Conservation (phyloP, 1,139 yeast species). For the Lodderomyces margitis region DNA sequence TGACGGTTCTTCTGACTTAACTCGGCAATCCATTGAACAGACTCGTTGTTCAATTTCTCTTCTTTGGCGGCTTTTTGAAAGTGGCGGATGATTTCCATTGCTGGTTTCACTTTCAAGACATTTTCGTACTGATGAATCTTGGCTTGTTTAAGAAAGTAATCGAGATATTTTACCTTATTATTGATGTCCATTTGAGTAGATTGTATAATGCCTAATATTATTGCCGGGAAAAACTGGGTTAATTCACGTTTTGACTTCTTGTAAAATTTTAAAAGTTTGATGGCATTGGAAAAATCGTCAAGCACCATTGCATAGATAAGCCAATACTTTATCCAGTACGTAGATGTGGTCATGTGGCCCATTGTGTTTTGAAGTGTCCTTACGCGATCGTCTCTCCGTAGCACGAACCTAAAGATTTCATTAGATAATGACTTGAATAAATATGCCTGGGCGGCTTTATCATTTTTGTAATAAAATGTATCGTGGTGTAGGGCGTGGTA, state of each 20-base stretch:
- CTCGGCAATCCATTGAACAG: conserved; percentile 15
- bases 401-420: conserved; percentile 23
- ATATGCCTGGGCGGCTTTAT: conserved; percentile 8
- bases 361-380: conserved; percentile 20
- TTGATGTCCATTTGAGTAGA: conserved; percentile 16
- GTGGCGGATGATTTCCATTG: conserved; percentile 15
- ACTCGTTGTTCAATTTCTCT: conserved; percentile 9
- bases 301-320: conserved; percentile 26
- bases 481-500: conserved; percentile 13
- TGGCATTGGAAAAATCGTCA: conserved; percentile 24
- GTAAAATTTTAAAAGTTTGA: conserved; percentile 23
- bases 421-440: conserved; percentile 12
- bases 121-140: conserved; percentile 21
- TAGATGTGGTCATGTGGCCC: conserved; percentile 16
- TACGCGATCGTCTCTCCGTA: conserved; percentile 13
- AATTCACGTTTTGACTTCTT: conserved; percentile 18
- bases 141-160: conserved; percentile 20
- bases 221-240: conserved; percentile 19
- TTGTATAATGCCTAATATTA: conserved; percentile 27
- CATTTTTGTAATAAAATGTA: conserved; percentile 14
- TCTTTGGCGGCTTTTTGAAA: conserved; percentile 6
- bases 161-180: conserved; percentile 20
- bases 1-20: conserved; percentile 12
- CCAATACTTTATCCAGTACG: conserved; percentile 19
- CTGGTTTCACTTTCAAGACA: conserved; percentile 17